Percentiles rank a stretch among this genome's conserved stretches.
Evolutionary conservation across 768 basidiomycete genomes (phyloP).

Genomic region (Cystofilobasidium ferigula): DNA sequence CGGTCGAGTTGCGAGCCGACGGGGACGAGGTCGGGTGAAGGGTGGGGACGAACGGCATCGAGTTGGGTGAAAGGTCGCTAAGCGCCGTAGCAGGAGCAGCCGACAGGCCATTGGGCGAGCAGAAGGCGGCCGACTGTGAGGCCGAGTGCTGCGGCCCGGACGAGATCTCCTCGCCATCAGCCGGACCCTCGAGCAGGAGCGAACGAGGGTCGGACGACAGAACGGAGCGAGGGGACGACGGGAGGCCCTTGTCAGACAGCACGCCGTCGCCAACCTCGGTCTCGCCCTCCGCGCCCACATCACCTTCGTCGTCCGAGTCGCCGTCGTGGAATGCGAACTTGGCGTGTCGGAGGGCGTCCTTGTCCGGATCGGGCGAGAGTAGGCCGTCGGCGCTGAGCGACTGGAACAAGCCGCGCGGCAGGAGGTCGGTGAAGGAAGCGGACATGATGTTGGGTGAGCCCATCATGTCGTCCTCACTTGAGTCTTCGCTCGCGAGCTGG

Average conservation of each 20-base stretch:
- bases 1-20: constrained; percentile 12
- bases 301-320: background rate
- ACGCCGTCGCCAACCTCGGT: background rate
- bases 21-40: background rate
- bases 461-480: constrained; percentile 33
- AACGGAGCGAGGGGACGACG: constrained; percentile 23
- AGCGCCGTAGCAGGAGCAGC: background rate
- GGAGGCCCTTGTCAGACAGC: constrained; percentile 1
- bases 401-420: constrained; percentile 38
- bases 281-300: background rate
- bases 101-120: background rate
- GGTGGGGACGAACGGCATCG: constrained; percentile 19
- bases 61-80: constrained; percentile 14
- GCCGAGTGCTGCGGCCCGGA: background rate
- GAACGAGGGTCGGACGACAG: constrained; percentile 24
- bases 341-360: background rate
- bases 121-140: background rate
- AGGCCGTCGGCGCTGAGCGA: constrained; percentile 32
- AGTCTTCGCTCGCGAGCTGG: constrained; percentile 26
- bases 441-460: constrained; percentile 39
- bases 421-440: constrained; percentile 37
- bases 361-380: constrained; percentile 14
- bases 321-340: constrained; percentile 4
- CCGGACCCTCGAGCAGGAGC: constrained; percentile 15
- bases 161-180: background rate